Percentiles rank a stretch among this genome's conserved stretches.
These are phyloP conservation scores for Cladorrhinum samala DNA, from an alignment of 495 filamentous ascomycete species.

Conservation along the genomic window DNA sequence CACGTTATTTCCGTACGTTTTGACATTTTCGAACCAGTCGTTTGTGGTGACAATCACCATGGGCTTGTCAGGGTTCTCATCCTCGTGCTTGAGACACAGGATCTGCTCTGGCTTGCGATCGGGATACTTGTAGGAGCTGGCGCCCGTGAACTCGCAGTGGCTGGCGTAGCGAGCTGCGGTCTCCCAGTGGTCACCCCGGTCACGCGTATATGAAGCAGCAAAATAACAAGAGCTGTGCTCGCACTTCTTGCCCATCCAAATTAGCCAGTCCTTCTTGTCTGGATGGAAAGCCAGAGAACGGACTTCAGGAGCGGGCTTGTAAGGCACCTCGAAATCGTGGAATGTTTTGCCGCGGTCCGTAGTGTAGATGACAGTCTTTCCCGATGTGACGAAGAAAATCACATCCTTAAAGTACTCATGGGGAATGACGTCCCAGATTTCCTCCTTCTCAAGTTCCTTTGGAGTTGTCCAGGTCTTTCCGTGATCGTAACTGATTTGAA, in stretches of 20 bases:
- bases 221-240: conserved; percentile 57
- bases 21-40: conserved; percentile 61
- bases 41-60: conserved; percentile 65
- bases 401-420: conserved; percentile 73
- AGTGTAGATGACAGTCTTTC: conserved; percentile 67
- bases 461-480: conserved; percentile 68
- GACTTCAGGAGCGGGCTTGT: conserved; percentile 17
- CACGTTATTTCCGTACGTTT: conserved; percentile 58
- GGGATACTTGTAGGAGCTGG: conserved; percentile 58
- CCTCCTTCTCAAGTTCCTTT: conserved; percentile 53
- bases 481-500: conserved; percentile 72
- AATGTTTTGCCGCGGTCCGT: conserved; percentile 65
- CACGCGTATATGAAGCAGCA: conserved; percentile 62
- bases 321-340: conserved; percentile 57
- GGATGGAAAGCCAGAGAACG: conserved; percentile 69
- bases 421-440: conserved; percentile 61
- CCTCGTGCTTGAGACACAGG: conserved; percentile 69
- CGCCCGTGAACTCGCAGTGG: conserved; percentile 75
- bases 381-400: conserved; percentile 74
- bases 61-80: conserved; percentile 61
- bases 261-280: conserved; percentile 71
- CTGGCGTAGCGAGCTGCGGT: conserved; percentile 59
- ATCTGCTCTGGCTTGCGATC: conserved; percentile 59
- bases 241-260: conserved; percentile 73
- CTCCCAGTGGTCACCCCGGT: conserved; percentile 73